Percentiles rank a stretch among this genome's conserved stretches.
Evolutionary conservation across 768 basidiomycete genomes (phyloP).

Genomic region (Trametes punicea): DNA sequence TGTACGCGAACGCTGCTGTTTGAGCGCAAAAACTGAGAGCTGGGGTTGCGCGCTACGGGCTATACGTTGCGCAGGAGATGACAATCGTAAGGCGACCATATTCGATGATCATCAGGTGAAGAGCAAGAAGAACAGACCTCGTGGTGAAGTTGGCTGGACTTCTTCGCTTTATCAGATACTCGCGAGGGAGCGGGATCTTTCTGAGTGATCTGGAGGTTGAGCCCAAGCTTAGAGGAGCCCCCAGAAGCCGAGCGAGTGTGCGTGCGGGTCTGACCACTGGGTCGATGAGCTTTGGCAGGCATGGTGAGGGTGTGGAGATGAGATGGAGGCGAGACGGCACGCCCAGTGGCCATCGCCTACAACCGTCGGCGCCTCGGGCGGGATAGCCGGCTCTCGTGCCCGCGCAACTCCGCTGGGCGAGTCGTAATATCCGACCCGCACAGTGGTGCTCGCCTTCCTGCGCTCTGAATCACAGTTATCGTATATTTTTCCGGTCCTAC

Average conservation of each 20-base stretch:
- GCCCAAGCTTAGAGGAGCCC: slow-evolving; percentile 49
- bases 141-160: slow-evolving; percentile 36
- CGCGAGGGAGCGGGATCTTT: slow-evolving; percentile 48
- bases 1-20: slow-evolving; percentile 27
- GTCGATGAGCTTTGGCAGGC: slow-evolving; percentile 51
- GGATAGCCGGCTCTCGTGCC: slow-evolving; percentile 1
- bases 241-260: slow-evolving; percentile 63
- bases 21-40: slow-evolving; percentile 23
- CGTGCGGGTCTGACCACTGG: slow-evolving; percentile 48
- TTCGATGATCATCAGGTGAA: slow-evolving; percentile 6
- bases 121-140: slow-evolving; percentile 40
- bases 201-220: slow-evolving; percentile 68
- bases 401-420: slow-evolving; percentile 2
- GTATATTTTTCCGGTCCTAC: no score
- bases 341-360: slow-evolving; percentile 5
- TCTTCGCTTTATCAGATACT: slow-evolving; percentile 53
- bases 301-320: slow-evolving; percentile 32
- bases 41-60: slow-evolving; percentile 21
- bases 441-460: no score
- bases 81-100: not conserved
- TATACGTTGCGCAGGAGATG: slow-evolving; percentile 5
- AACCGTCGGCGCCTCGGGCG: slow-evolving; percentile 7
- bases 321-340: not conserved
- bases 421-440: not conserved
- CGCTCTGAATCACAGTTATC: no score